Evolutionary conservation across 768 basidiomycete species (phyloP).

Genomic region (Trametes gibbosa): DNA sequence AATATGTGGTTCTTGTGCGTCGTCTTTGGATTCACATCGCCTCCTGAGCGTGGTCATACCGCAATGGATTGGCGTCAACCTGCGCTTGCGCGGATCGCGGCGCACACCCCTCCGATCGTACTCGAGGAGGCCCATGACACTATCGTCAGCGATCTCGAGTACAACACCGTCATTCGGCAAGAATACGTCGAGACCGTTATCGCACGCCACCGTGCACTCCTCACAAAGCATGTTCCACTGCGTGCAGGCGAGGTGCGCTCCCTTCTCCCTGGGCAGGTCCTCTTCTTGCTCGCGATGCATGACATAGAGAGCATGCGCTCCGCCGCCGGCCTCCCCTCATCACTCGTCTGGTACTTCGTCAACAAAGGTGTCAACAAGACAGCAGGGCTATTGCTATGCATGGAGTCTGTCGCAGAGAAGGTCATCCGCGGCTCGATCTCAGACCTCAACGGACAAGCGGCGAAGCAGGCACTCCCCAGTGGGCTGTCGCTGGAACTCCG

Average conservation of each 20-base stretch:
- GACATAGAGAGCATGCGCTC: conserved; percentile 89
- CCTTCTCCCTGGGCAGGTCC: conserved; percentile 77
- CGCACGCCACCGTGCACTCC: conserved; percentile 57
- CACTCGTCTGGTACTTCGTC: conserved; percentile 81
- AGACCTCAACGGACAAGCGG: conserved; percentile 70
- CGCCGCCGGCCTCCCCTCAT: conserved; percentile 73
- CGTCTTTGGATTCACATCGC: conserved; percentile 74
- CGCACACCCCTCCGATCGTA: conserved; percentile 83
- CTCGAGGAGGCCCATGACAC: conserved; percentile 80
- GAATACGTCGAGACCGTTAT: conserved; percentile 80
- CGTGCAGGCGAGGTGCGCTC: conserved; percentile 68
- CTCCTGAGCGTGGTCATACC: conserved; percentile 47
- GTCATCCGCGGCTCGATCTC: conserved; percentile 74
- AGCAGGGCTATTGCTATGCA: conserved; percentile 61
- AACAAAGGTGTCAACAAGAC: conserved; percentile 83
- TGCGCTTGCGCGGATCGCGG: conserved; percentile 75
- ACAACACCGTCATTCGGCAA: conserved; percentile 85
- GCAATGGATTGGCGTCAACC: conserved; percentile 80
- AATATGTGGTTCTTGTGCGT: conserved; percentile 94
- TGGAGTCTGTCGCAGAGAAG: conserved; percentile 87
- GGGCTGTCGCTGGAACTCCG: conserved; percentile 72
- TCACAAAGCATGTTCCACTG: conserved; percentile 65
- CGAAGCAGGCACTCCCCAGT: conserved; percentile 74
- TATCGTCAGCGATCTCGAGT: conserved; percentile 85
- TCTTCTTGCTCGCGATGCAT: conserved; percentile 82